Percentiles rank a stretch among this genome's conserved stretches.
Evolutionary conservation across 2,329 filamentous ascomycete species (phyloP).

Genomic region (Diaporthe vexans): DNA sequence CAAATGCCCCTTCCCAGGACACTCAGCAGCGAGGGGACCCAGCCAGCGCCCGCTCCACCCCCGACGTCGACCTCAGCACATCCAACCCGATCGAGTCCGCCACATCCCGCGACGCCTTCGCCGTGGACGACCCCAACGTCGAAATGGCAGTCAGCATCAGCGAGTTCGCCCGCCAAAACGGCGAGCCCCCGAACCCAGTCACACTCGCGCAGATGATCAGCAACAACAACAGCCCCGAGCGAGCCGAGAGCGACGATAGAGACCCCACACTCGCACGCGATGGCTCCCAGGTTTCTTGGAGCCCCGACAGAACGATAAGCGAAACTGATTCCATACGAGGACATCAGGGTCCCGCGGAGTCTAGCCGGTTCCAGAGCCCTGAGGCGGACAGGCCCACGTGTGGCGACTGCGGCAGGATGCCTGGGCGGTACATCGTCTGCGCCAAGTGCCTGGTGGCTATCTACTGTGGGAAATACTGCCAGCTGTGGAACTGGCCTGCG

Average conservation of each 20-base stretch:
- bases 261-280: neutral
- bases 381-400: neutral
- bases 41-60: neutral
- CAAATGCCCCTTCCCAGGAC: neutral
- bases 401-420: conserved; percentile 18
- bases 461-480: conserved; percentile 39
- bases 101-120: neutral
- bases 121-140: neutral
- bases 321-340: neutral
- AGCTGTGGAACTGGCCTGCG: conserved; percentile 33
- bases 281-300: too few species aligned
- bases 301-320: neutral
- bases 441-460: conserved; percentile 9
- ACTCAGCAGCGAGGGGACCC: neutral
- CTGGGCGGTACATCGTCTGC: conserved; percentile 21
- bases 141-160: too few species aligned
- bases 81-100: neutral
- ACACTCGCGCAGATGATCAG: neutral
- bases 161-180: neutral
- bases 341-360: neutral
- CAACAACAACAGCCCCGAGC: neutral
- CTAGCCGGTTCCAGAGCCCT: too few species aligned
- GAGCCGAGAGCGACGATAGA: neutral
- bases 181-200: neutral
- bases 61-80: neutral